Percentiles rank a stretch among this genome's conserved stretches.
These are phyloP conservation scores for Claviceps arundinis DNA, from an alignment of 2,329 filamentous ascomycete species.

Conservation along the genomic window DNA sequence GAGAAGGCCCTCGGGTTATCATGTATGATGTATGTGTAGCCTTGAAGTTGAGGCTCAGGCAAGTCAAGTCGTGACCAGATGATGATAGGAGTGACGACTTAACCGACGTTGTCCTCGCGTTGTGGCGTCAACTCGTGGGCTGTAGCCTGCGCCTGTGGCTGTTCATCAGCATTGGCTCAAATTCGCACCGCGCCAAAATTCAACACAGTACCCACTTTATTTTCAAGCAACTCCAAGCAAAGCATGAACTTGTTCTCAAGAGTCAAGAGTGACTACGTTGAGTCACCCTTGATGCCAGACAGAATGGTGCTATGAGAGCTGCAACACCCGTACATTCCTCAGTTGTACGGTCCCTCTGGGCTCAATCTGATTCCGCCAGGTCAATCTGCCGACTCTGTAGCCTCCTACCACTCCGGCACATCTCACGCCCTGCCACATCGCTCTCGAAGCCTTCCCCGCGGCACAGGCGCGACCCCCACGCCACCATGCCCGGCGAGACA, in stretches of 20 bases:
- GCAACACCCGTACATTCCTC: slow-evolving; percentile 15
- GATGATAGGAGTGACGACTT: too few relatives aligned
- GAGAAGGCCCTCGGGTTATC: too few relatives aligned
- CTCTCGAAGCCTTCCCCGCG: slow-evolving; percentile 1
- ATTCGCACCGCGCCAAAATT: neutral
- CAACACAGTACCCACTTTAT: neutral
- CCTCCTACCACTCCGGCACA: neutral
- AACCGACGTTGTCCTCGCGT: too few relatives aligned
- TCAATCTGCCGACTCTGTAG: slow-evolving; percentile 8
- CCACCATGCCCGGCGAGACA: slow-evolving; percentile 18
- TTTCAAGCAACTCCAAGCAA: neutral
- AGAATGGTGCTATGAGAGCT: slow-evolving; percentile 1
- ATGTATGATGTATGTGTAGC: too few relatives aligned
- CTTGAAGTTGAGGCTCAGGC: too few relatives aligned
- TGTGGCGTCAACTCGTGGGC: too few relatives aligned
- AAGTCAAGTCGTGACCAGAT: neutral
- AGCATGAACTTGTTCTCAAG: neutral
- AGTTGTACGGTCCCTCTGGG: slow-evolving; percentile 13
- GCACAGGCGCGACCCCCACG: neutral
- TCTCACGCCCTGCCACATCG: slow-evolving; percentile 7
- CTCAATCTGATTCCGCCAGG: slow-evolving; percentile 14
- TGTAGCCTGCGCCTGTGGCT: too few relatives aligned
- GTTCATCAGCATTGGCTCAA: too few relatives aligned
- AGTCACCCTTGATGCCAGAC: neutral
- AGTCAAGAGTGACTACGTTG: neutral